Conservation (phyloP, 2,329 filamentous ascomycete species). For the Hansfordia pulvinata region DNA sequence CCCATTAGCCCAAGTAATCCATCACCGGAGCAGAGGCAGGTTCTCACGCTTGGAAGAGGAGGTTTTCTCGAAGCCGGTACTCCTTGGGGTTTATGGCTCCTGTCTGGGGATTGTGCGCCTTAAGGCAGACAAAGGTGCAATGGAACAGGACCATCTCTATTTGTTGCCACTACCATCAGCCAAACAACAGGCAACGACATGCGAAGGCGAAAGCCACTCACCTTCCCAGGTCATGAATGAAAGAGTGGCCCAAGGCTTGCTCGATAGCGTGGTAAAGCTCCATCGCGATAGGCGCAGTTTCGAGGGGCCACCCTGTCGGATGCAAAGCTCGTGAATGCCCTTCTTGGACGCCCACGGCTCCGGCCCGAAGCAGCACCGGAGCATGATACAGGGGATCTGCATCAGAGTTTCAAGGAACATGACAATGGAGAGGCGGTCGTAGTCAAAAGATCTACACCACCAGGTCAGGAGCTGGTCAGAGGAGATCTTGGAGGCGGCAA, state of each 20-base stretch:
- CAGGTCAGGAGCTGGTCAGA: background rate
- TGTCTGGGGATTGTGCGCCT: slow-evolving; percentile 32
- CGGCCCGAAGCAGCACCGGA: too few relatives aligned
- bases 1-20: background rate
- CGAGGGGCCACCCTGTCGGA: slow-evolving; percentile 32
- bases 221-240: slow-evolving; percentile 49
- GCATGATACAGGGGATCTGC: slow-evolving; percentile 29
- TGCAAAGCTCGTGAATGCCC: slow-evolving; percentile 41
- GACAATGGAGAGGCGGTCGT: slow-evolving; percentile 39
- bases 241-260: slow-evolving; percentile 39
- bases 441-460: slow-evolving; percentile 33
- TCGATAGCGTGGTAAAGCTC: slow-evolving; percentile 25
- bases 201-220: slow-evolving; percentile 13
- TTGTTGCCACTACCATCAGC: too few relatives aligned
- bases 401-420: slow-evolving; percentile 31
- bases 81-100: slow-evolving; percentile 29
- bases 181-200: slow-evolving; percentile 5
- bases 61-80: slow-evolving; percentile 31
- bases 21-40: background rate
- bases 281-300: slow-evolving; percentile 35
- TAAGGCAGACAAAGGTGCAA: slow-evolving; percentile 42
- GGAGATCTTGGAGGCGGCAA: slow-evolving; percentile 3
- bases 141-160: slow-evolving; percentile 47
- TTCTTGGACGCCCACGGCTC: too few relatives aligned
- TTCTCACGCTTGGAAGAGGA: slow-evolving; percentile 42